Evolutionary conservation across 192 early-diverging fungal genomes (phyloP).

Genomic region (Irineochytrium annulatum): DNA sequence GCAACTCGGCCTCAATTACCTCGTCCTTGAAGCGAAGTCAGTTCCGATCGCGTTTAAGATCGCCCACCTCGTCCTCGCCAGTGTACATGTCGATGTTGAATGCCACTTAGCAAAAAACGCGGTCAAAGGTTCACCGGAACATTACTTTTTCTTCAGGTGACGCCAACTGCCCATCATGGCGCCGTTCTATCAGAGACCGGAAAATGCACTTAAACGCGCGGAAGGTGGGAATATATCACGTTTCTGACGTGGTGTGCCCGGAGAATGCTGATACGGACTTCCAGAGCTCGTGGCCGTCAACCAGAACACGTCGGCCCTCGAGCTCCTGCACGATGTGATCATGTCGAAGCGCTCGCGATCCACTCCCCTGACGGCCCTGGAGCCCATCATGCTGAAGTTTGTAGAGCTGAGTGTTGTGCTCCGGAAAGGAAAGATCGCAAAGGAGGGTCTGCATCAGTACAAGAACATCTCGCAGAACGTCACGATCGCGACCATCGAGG

Average conservation of each 20-base stretch:
- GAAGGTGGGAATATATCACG: conserved; percentile 53
- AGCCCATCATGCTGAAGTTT: conserved; percentile 93
- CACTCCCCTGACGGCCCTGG: conserved; percentile 71
- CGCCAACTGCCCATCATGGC: too few relatives aligned
- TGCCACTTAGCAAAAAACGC: too few relatives aligned
- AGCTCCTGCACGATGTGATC: conserved; percentile 87
- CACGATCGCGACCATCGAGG: conserved; percentile 84
- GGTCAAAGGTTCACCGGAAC: too few relatives aligned
- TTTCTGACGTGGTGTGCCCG: neutral
- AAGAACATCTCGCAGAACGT: conserved; percentile 98
- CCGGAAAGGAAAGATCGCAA: conserved; percentile 84
- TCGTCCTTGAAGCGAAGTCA: conserved; percentile 52
- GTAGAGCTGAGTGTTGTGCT: conserved; percentile 85
- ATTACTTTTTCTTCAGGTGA: too few relatives aligned
- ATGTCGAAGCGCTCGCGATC: conserved; percentile 84
- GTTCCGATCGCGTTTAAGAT: too few relatives aligned
- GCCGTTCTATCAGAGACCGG: conserved; percentile 61
- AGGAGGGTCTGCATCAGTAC: conserved; percentile 96
- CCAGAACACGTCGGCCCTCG: conserved; percentile 78
- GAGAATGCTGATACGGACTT: conserved; percentile 4
- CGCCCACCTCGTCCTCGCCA: too few relatives aligned
- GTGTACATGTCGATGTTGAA: too few relatives aligned
- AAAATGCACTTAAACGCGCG: conserved; percentile 84
- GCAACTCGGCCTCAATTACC: conserved; percentile 58
- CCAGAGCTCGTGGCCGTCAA: conserved; percentile 78